Evolutionary conservation across 2,329 filamentous ascomycete species (phyloP).

Genomic region (Monilinia vaccinii-corymbosi): DNA sequence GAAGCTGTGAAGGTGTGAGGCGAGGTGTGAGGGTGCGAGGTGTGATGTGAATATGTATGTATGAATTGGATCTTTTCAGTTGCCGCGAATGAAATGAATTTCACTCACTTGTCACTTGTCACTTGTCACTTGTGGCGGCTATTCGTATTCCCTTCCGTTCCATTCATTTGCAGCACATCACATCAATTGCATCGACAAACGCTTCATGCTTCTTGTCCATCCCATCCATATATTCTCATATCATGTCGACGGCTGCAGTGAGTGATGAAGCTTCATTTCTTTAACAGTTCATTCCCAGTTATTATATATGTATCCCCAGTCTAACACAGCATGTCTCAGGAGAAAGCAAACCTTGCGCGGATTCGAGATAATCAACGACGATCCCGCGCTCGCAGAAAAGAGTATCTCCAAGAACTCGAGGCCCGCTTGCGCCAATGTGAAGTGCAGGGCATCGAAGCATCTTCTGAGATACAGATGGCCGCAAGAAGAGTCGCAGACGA

Average conservation of each 20-base stretch:
- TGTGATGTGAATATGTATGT: too few relatives aligned
- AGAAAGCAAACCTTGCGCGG: conserved; percentile 38
- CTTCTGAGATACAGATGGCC: conserved; percentile 61
- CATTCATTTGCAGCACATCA: background rate
- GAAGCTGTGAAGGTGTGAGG: too few relatives aligned
- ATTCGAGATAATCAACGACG: conserved; percentile 71
- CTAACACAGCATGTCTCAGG: conserved; percentile 13
- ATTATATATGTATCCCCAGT: too few relatives aligned
- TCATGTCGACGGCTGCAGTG: conserved; percentile 1
- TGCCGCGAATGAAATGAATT: background rate
- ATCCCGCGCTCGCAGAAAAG: conserved; percentile 64
- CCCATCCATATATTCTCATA: background rate
- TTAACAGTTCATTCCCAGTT: background rate
- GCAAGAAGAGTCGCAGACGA: conserved; percentile 61
- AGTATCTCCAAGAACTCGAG: conserved; percentile 64
- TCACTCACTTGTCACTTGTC: background rate
- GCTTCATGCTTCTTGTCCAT: background rate
- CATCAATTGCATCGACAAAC: background rate
- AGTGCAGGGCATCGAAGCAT: conserved; percentile 56
- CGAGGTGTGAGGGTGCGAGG: too few relatives aligned
- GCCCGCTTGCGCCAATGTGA: conserved; percentile 54
- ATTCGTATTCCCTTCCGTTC: background rate
- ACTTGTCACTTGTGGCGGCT: background rate
- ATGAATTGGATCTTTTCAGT: background rate
- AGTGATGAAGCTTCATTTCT: background rate